Base-by-base conservation (phyloP, 1,139 yeast species). In the Scheffersomyces illinoinensis region DNA sequence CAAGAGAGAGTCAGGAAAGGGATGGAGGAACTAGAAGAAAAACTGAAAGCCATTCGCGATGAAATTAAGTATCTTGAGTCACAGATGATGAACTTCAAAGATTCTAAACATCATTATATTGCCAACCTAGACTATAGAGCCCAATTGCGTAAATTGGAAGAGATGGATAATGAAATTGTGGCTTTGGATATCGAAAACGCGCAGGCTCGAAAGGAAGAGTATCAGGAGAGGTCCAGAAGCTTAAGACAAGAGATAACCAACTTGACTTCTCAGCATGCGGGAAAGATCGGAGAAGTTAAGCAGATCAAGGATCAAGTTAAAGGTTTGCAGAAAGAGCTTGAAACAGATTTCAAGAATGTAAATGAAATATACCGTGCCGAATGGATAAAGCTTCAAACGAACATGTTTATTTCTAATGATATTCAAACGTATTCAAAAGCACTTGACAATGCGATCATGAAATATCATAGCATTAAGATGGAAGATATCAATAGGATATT, bases 401-500 rank as follows among this genome's bases (percentile, higher is more conserved):
- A 89, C 60, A 73, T 88, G 47, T 83, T 91, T 54, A 90, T 92
- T n/a, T 88, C 91, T 8, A 92, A 90, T 59, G 99, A 96, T 74
- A 78, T 96, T 55, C 89, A 83, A 21, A 89, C 90, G 1, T 93
- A 93, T 68, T 85, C 93, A 14, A 91, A 88, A 66, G 97, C 97
- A 0, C 79, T 96, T 55, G 99, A 96, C 68, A 86, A 86, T 65
- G 97, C 98, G 0, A 93, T 96, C 56, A 93, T 96, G 97, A 88
- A 89, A 67, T 95, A 87, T 69, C 99, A 96, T 71, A 84, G 92
- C 59, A 78, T 90, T 61, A 96, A 96, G 71, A 96, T 96, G 99
- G 87, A 87, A 64, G 97, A 93, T 67, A 93, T 95, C 67, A 96
- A 96, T 72, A 81, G 90, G 61, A 90, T 92, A 43, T 80, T 96